phyloP scores from a whole-genome alignment of 2,329 filamentous ascomycete genomes.

The Aspergillus flavus region DNA sequence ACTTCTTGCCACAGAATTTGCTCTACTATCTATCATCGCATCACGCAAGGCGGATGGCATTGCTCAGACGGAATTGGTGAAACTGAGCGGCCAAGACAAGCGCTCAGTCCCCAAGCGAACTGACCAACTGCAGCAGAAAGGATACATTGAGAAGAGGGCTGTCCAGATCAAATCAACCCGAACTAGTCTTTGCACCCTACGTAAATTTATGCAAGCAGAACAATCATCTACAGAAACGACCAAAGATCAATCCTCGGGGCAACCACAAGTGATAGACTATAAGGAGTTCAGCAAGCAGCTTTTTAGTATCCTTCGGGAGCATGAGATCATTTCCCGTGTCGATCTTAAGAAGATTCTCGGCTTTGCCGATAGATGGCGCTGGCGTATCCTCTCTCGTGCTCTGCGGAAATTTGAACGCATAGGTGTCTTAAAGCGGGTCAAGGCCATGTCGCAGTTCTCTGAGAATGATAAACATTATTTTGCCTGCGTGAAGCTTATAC shows the following conservation, averaged over 20 bases:
- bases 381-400: conserved; percentile 44
- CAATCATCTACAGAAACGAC: conserved; percentile 16
- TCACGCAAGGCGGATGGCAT: conserved; percentile 57
- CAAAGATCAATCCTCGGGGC: conserved; percentile 19
- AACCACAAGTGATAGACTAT: conserved; percentile 48
- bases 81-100: conserved; percentile 64
- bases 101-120: conserved; percentile 65
- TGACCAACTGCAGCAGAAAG: conserved; percentile 57
- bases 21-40: conserved; percentile 61
- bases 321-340: conserved; percentile 54
- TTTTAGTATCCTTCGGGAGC: conserved; percentile 53
- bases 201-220: conserved; percentile 46
- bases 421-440: conserved; percentile 49
- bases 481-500: conserved; percentile 48
- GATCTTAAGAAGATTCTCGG: conserved; percentile 55
- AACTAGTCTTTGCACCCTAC: conserved; percentile 60
- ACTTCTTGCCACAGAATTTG: conserved; percentile 58
- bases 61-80: conserved; percentile 58
- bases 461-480: conserved; percentile 36
- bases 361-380: conserved; percentile 41
- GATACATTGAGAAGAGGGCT: conserved; percentile 62
- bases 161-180: conserved; percentile 52
- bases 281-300: conserved; percentile 52
- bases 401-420: conserved; percentile 49
- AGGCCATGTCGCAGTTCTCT: conserved; percentile 45